Evolutionary conservation across 805 yeast species (phyloP), one percentile per base, ranked within the genome.

Genomic region (Lachancea dasiensis): DNA sequence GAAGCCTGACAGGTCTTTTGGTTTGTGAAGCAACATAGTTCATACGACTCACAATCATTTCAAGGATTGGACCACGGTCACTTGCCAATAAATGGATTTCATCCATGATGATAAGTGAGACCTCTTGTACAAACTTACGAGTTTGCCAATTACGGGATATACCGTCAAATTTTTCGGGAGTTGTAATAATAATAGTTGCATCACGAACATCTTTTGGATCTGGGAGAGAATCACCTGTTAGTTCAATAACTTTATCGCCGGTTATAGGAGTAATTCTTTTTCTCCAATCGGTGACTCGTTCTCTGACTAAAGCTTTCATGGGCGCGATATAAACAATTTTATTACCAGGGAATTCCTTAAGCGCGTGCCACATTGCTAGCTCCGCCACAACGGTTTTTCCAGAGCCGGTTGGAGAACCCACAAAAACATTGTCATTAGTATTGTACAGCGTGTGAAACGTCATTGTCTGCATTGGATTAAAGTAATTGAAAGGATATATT

Each of bases 391-490:
- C 82, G 0, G 98, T 92, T 60, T 92, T 92, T 49, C 99, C 99
- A 0, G 97, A 90, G 17, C 98, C 98, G 2, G 98, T 92, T 3
- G 99, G 99, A 0, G 97, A 87, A 7, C 99, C 99, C 31, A 92
- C 85, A 59, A 92, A 84, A 0, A 82, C 89, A 56, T 83, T 84
- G 1, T 81, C 72, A 45, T 82, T 75, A 1, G 81, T 65, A 58
- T 92, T 79, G 63, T 89, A 92, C 31, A 92, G 63, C 0, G 95
- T 75, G 55, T 89, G 95, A 64, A 92, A 92, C 0, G 82, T 75
- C 97, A 90, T 90, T 0, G 97, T 90, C 63, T 92, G 98, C 96
- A 92, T 89, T 3, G 98, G 97, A 56, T 92, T 92, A 71, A 92
- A 92, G 61, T 84, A 90, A 40, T 75, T 74, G 67, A 92, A 92